These are phyloP conservation scores for Nitzschia sp. DNA, from an alignment of 108 stramenopile genomes.

Conservation along the genomic window DNA sequence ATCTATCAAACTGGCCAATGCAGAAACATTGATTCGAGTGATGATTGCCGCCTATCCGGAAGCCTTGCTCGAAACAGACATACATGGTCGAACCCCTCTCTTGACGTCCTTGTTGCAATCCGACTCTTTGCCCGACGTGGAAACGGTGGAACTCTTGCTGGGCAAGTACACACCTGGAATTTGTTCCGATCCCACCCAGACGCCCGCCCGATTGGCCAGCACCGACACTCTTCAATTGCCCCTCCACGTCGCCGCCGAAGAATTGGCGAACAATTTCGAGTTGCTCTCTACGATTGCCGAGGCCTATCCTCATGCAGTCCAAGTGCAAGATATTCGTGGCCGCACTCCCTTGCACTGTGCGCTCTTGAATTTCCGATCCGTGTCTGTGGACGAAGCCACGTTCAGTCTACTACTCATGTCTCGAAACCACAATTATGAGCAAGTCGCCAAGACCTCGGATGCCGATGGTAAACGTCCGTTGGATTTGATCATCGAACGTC, in stretches of 20 bases:
- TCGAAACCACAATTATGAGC: conserved; percentile 3
- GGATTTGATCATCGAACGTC: conserved; percentile 33
- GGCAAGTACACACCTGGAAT: conserved; percentile 37
- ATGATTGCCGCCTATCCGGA: conserved; percentile 46
- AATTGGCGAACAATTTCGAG: conserved; percentile 22
- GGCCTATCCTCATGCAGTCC: conserved; percentile 42
- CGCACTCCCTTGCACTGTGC: conserved; percentile 52
- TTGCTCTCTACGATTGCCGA: conserved; percentile 31
- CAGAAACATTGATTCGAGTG: conserved; percentile 28
- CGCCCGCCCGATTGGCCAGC: conserved; percentile 37
- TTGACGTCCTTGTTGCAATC: conserved; percentile 31
- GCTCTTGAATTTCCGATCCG: conserved; percentile 27
- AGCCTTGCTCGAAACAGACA: conserved; percentile 33
- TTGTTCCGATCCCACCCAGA: background rate
- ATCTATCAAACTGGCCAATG: background rate
- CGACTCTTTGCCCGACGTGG: conserved; percentile 22
- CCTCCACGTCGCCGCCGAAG: conserved; percentile 52
- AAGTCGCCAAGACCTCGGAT: conserved; percentile 31
- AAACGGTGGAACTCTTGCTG: conserved; percentile 36
- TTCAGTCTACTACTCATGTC: conserved; percentile 30
- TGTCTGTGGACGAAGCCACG: conserved; percentile 26
- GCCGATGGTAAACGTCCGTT: conserved; percentile 36
- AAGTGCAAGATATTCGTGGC: conserved; percentile 42
- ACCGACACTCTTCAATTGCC: conserved; percentile 33
- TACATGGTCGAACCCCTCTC: conserved; percentile 43